Percentiles rank a stretch among this genome's conserved stretches.
These are phyloP conservation scores for Fragosphaeria purpurea DNA, from an alignment of 2,329 filamentous ascomycete genomes.

Conservation along the genomic window DNA sequence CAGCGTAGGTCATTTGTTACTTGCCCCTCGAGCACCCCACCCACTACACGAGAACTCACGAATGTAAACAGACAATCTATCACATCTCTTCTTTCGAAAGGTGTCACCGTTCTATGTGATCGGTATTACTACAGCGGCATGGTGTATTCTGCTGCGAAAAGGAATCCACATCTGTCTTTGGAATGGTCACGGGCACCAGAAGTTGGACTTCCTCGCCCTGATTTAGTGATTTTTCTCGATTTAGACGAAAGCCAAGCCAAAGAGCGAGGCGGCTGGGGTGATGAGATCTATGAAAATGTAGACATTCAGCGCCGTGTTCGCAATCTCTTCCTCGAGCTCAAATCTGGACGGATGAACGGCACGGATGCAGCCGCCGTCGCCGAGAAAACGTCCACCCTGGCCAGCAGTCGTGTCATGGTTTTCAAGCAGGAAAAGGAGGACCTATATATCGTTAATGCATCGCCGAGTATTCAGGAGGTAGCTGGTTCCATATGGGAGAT, in stretches of 20 bases:
- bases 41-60: neutral
- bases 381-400: no score
- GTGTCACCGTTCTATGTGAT: slow-evolving; percentile 74
- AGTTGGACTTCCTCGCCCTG: slow-evolving; percentile 75
- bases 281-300: slow-evolving; percentile 77
- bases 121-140: slow-evolving; percentile 93
- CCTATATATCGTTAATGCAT: slow-evolving; percentile 44
- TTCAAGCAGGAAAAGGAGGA: slow-evolving; percentile 43
- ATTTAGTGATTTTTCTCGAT: slow-evolving; percentile 80
- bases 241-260: slow-evolving; percentile 64
- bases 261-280: slow-evolving; percentile 74
- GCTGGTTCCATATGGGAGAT: slow-evolving; percentile 44
- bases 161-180: slow-evolving; percentile 57
- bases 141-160: slow-evolving; percentile 85
- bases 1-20: slow-evolving; percentile 31
- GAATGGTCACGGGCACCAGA: slow-evolving; percentile 80
- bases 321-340: slow-evolving; percentile 56
- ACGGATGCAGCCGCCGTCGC: no score
- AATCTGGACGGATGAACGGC: slow-evolving; percentile 30
- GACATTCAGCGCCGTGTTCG: slow-evolving; percentile 75
- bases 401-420: slow-evolving; percentile 16
- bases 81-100: slow-evolving; percentile 44
- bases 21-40: neutral
- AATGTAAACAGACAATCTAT: slow-evolving; percentile 36
- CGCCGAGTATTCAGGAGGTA: slow-evolving; percentile 45